Evolutionary conservation across 2,329 filamentous ascomycete genomes (phyloP).

Genomic region (Venturia asperata): DNA sequence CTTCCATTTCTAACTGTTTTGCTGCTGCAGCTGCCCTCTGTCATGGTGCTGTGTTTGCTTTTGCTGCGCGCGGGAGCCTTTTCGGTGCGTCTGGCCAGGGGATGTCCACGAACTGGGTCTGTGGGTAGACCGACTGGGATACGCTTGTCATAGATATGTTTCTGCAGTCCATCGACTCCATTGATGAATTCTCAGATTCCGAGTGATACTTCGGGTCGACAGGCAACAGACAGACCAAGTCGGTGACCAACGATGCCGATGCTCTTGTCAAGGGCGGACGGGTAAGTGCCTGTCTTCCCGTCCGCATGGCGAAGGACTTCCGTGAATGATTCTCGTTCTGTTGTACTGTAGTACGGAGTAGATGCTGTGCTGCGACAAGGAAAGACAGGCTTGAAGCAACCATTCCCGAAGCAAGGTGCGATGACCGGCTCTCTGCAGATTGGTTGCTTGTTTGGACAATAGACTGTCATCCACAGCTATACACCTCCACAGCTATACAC

Average conservation of each 20-base stretch:
- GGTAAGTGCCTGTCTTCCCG: background rate
- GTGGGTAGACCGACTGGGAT: background rate
- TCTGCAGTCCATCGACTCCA: too few relatives aligned
- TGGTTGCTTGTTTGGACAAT: background rate
- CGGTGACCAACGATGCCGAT: background rate
- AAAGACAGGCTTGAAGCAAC: background rate
- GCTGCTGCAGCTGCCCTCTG: background rate
- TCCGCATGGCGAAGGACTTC: background rate
- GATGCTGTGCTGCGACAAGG: background rate
- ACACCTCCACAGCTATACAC: background rate
- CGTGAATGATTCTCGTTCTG: background rate
- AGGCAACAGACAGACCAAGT: background rate
- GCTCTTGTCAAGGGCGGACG: background rate
- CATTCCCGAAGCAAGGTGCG: background rate
- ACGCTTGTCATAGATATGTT: background rate
- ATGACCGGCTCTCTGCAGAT: background rate
- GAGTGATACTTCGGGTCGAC: background rate
- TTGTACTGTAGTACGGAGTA: background rate
- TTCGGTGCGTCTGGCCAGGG: background rate
- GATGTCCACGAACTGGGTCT: background rate
- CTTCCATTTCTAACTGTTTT: background rate
- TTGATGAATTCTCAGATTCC: background rate
- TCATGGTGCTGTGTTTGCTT: constrained; percentile 2
- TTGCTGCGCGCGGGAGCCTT: background rate
- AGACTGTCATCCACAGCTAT: background rate